Conservation (phyloP, 225 moss, liverwort and hornwort species). For the Pseudoscleropodium purum region DNA sequence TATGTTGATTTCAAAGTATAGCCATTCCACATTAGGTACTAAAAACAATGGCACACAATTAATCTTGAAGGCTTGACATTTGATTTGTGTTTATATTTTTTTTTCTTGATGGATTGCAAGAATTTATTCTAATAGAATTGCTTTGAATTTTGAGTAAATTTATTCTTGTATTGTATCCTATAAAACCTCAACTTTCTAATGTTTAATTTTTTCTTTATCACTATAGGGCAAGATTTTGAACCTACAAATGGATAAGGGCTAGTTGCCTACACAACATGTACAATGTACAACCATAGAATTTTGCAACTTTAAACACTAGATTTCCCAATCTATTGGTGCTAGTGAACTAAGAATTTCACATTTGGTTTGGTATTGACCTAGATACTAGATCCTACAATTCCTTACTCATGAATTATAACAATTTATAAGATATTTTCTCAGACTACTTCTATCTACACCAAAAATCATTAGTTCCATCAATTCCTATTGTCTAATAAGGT, state of each 20-base stretch:
- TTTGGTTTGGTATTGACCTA: not conserved
- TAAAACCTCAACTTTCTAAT: not conserved
- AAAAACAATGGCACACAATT: accelerated
- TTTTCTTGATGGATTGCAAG: not conserved
- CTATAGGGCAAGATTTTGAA: not conserved
- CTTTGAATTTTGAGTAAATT: not conserved
- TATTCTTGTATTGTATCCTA: not conserved
- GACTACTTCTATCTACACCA: accelerated
- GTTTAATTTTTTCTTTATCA: not conserved
- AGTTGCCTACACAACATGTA: no score
- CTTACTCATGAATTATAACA: not conserved
- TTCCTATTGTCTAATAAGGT: accelerated
- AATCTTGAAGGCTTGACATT: not conserved
- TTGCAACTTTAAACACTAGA: not conserved
- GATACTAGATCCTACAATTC: not conserved
- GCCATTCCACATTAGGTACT: not conserved
- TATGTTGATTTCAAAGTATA: not conserved
- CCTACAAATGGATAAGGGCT: not conserved
- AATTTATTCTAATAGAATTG: not conserved
- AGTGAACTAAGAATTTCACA: not conserved
- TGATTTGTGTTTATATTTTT: not conserved
- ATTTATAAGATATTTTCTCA: not conserved
- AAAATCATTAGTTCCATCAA: not conserved
- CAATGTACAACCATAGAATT: not conserved
- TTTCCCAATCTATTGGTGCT: not conserved